A percentile compares a stretch with the other conserved stretches of the same genome.
Evolutionary conservation across 2,329 filamentous ascomycete genomes (phyloP).

Genomic region (Kalmusia sp.): DNA sequence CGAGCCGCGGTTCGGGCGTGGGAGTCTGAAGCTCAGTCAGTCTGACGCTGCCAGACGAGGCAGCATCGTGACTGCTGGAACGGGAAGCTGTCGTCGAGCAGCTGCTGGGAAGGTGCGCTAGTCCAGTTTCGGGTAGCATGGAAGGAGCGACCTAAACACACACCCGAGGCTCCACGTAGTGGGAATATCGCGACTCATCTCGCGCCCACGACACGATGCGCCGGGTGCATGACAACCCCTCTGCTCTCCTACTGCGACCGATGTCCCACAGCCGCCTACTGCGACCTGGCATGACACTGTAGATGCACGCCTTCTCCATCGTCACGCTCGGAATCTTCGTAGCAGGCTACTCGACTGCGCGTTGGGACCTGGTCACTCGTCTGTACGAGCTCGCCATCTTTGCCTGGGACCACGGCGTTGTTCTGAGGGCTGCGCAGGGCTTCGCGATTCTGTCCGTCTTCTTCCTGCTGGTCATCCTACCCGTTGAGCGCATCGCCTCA

Average conservation of each 20-base stretch:
- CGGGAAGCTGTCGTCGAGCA: not conserved
- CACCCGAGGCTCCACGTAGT: not conserved
- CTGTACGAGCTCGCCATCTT: conserved; percentile 97
- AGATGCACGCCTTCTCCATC: conserved; percentile 98
- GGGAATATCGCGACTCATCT: not conserved
- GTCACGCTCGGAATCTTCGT: conserved; percentile 98
- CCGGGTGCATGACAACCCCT: not conserved
- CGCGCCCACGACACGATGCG: conserved; percentile 6
- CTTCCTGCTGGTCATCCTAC: conserved; percentile 84
- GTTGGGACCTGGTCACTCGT: conserved; percentile 97
- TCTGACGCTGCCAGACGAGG: not conserved
- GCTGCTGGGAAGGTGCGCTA: not conserved
- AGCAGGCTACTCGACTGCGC: conserved; percentile 98
- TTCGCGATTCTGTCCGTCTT: conserved; percentile 82
- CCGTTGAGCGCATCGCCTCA: conserved; percentile 81
- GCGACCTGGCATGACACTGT: conserved; percentile 34
- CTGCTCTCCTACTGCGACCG: not conserved
- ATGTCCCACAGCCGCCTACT: not conserved
- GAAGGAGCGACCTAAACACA: too few relatives aligned
- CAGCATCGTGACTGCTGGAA: too few relatives aligned
- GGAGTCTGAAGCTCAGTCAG: not conserved
- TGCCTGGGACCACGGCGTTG: conserved; percentile 97
- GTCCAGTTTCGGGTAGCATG: not conserved
- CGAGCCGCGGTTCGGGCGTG: not conserved
- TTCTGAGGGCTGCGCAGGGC: conserved; percentile 84